Percentiles rank a stretch among this genome's conserved stretches.
These are phyloP conservation scores for Neonothopanus nambi DNA, from an alignment of 1,284 basidiomycete species.

Conservation along the genomic window DNA sequence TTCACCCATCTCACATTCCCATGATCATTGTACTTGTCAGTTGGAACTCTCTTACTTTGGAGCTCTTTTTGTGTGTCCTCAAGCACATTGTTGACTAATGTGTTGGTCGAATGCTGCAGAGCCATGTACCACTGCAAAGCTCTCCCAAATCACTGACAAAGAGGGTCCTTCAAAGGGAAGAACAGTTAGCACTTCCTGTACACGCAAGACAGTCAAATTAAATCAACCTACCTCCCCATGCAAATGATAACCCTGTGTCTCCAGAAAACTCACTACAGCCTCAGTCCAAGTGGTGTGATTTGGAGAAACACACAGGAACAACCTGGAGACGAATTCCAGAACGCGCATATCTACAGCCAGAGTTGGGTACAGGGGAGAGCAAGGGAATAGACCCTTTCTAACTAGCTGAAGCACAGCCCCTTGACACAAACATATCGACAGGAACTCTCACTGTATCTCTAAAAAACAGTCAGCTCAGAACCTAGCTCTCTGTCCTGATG, in stretches of 20 bases:
- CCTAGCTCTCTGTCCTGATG: no score
- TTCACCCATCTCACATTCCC: no score
- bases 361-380: background rate
- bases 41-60: no score
- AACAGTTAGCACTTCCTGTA: no score
- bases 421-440: no score
- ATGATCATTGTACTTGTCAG: no score
- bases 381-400: background rate
- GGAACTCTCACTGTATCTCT: no score
- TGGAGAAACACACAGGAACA: slow-evolving; percentile 4
- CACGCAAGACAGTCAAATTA: no score
- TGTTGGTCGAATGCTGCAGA: background rate
- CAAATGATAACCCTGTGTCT: background rate
- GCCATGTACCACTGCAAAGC: background rate
- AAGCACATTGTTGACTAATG: no score
- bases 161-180: background rate
- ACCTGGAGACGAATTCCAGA: background rate
- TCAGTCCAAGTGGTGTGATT: slow-evolving; percentile 8
- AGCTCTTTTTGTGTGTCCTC: background rate
- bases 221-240: background rate
- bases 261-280: background rate
- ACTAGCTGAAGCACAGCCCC: no score
- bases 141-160: background rate
- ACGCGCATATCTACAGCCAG: slow-evolving; percentile 4
- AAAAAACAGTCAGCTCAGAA: no score